Evolutionary conservation across 495 filamentous ascomycete genomes (phyloP), one percentile per base, ranked within the genome.

Genomic region (Poronia punctata): DNA sequence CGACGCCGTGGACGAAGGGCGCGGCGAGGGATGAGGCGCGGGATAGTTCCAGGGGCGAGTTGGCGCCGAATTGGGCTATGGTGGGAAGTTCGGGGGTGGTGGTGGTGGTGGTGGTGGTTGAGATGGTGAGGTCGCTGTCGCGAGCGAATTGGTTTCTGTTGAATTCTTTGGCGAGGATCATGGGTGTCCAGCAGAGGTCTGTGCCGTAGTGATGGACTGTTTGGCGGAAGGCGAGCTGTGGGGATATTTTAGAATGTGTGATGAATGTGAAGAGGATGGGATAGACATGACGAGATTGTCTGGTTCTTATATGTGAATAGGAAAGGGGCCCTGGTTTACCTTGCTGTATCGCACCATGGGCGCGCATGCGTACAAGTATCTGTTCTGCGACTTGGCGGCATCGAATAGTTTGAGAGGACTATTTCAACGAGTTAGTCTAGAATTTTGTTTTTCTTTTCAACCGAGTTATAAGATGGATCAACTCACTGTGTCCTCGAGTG

Each of bases 131-230:
- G 68, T 76, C 79, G 54, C 70, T 75, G 45, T 80, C 72, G 40
- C 80, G 65, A 25, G 80, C 80, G 35, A 71, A 55, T 5, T 51
- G 43, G 48, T 62, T 76, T 17, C 80, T 65, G 52, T 80, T 78
- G 54, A 83, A 84, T 58, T 84, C 80, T 51, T 83, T 83, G 29
- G 80, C 79, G 21, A 84, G 62, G 46, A 83, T 77, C 80, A 84
- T 84, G 26, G 80, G 80, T 5, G 80, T 83, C 67, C 79, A 83
- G 45, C 72, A 73, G 14, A 84, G 54, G 51, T 83, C 80, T 11
- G 75, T 72, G 23, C 69, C 70, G 53, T 79, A 82, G 20, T 71
- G 59, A 27, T 70, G 62, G 3, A 76, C 70, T 0, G 79, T 76
- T 35, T 78, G 68, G 32, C 80, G 71, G 50, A 84, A 83, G 42